Percentiles rank a stretch among this genome's conserved stretches.
These are phyloP conservation scores for Arachis monticola DNA, from an alignment of 331 rosid genomes.

Conservation along the genomic window DNA sequence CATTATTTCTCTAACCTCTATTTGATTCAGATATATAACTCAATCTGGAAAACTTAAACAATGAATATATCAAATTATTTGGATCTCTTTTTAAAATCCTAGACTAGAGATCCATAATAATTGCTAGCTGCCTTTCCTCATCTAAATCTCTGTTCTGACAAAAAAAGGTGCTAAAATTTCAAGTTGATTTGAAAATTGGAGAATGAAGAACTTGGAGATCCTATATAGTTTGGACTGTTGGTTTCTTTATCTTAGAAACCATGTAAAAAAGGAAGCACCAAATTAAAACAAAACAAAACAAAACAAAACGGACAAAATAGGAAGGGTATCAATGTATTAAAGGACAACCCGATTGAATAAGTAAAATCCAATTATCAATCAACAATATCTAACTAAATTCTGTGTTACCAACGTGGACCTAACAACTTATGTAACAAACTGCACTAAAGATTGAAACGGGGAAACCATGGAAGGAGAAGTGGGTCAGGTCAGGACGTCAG, in stretches of 20 bases:
- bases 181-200: neutral
- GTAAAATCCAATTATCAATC: slow-evolving; percentile 41
- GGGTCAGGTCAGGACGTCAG: slow-evolving; percentile 32
- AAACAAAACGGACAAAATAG: neutral
- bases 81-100: slow-evolving; percentile 18
- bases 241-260: neutral
- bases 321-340: neutral
- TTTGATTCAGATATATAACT: neutral
- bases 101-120: slow-evolving; percentile 4
- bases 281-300: neutral
- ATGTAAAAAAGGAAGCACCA: neutral
- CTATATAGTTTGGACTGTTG: neutral
- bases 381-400: neutral
- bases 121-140: slow-evolving; percentile 20
- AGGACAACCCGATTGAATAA: slow-evolving; percentile 24
- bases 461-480: slow-evolving; percentile 30
- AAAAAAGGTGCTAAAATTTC: slow-evolving; percentile 1
- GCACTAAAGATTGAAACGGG: neutral
- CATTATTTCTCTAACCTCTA: slow-evolving; percentile 58
- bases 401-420: slow-evolving; percentile 16
- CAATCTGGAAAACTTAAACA: neutral
- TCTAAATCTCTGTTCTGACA: neutral
- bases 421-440: slow-evolving; percentile 23
- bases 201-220: neutral
- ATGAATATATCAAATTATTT: neutral